phyloP scores from a whole-genome alignment of 257 asterid genomes.

The Lantana camara region DNA sequence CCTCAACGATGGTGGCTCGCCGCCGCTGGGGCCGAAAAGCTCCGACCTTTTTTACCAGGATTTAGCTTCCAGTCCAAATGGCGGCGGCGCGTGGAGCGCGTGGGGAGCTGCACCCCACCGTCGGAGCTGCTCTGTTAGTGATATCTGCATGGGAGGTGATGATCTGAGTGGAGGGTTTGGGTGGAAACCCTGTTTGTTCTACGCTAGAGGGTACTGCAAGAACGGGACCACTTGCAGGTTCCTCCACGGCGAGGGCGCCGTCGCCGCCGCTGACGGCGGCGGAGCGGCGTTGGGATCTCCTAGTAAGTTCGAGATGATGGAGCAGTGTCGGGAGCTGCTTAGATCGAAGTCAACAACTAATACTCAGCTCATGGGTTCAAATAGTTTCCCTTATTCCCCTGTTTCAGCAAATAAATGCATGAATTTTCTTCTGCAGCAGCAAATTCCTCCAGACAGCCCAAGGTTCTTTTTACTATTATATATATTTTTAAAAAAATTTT shows the following conservation, averaged over 20 bases:
- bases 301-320: conserved; percentile 55
- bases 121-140: conserved; percentile 68
- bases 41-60: conserved; percentile 45
- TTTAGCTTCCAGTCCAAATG: conserved; percentile 40
- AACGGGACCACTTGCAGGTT: conserved; percentile 67
- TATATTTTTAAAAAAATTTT: no score
- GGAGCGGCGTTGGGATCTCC: conserved; percentile 51
- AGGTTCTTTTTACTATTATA: conserved; percentile 42
- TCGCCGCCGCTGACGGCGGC: conserved; percentile 28
- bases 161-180: conserved; percentile 54
- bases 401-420: conserved; percentile 47
- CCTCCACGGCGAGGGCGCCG: conserved; percentile 54
- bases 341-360: conserved; percentile 53
- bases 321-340: conserved; percentile 56
- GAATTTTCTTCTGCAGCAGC: conserved; percentile 56
- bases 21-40: conserved; percentile 41
- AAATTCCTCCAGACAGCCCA: conserved; percentile 55
- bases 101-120: conserved; percentile 54
- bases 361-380: conserved; percentile 41
- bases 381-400: conserved; percentile 49
- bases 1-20: conserved; percentile 50
- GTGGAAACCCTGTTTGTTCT: conserved; percentile 74
- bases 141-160: conserved; percentile 46
- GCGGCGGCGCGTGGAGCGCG: conserved; percentile 30
- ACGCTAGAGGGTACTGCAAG: conserved; percentile 75